These are phyloP conservation scores for Phytophthora tubulina DNA, from an alignment of 352 stramenopile genomes.

Conservation along the genomic window DNA sequence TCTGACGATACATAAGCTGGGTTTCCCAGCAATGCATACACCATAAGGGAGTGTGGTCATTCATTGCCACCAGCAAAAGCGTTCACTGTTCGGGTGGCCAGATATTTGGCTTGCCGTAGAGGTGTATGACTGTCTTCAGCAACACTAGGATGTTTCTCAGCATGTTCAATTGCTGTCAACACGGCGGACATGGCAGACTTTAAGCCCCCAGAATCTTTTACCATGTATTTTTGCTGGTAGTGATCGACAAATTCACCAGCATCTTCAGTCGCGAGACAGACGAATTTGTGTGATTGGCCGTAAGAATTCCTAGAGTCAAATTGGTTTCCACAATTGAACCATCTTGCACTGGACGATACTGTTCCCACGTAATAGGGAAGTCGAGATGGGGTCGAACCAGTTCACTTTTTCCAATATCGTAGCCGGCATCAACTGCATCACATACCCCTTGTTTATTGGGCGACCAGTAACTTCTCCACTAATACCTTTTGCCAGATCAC, in stretches of 20 bases:
- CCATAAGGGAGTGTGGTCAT: constrained; percentile 12
- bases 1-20: background rate
- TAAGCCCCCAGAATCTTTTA: background rate
- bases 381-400: background rate
- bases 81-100: constrained; percentile 8
- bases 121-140: background rate
- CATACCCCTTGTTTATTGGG: background rate
- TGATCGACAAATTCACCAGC: constrained; percentile 12
- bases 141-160: background rate
- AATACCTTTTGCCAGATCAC: background rate
- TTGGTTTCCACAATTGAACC: constrained; percentile 13
- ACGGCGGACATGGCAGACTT: background rate
- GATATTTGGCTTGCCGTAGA: constrained; percentile 3
- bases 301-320: background rate
- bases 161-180: background rate
- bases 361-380: constrained; percentile 1
- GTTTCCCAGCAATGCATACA: constrained; percentile 11
- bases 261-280: constrained; percentile 15
- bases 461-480: background rate
- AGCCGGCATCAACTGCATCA: background rate
- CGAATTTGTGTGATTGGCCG: constrained; percentile 5
- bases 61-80: constrained; percentile 14
- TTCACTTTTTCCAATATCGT: background rate
- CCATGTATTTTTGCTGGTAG: constrained; percentile 18
- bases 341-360: background rate